phyloP scores from a whole-genome alignment of 1,139 yeast genomes.

The Yueomyces sp. region DNA sequence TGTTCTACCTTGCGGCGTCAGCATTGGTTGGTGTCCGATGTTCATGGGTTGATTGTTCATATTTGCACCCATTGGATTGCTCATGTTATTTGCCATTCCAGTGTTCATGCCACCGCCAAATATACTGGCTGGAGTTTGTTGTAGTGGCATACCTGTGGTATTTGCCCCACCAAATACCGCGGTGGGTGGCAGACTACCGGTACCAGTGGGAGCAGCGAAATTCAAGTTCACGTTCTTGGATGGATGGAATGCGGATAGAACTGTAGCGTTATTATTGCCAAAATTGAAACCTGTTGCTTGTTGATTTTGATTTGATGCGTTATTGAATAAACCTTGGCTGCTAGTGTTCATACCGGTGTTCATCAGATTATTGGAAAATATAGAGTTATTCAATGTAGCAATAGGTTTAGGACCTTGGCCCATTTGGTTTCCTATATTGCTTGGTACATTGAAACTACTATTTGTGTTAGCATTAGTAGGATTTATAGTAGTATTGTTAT shows the following conservation, averaged over 20 bases:
- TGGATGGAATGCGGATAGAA: background rate
- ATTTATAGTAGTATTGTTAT: background rate
- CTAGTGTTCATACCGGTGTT: too few relatives aligned
- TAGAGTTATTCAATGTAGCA: too few relatives aligned
- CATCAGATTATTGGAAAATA: too few relatives aligned
- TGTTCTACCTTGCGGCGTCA: background rate
- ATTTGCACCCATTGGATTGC: background rate
- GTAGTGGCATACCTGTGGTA: background rate
- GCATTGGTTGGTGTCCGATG: background rate
- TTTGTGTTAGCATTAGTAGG: background rate
- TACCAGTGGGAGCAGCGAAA: background rate
- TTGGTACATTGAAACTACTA: background rate
- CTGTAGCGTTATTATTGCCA: background rate
- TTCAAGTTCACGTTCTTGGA: background rate
- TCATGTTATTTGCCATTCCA: background rate
- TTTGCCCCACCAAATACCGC: background rate
- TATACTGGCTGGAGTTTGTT: slow-evolving; percentile 1
- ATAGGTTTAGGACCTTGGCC: too few relatives aligned
- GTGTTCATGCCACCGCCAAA: background rate
- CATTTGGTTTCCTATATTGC: too few relatives aligned
- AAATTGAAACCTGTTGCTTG: background rate
- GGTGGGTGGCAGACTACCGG: slow-evolving; percentile 1
- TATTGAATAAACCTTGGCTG: too few relatives aligned
- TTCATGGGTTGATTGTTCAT: background rate
- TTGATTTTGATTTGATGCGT: too few relatives aligned